Evolutionary conservation across 345 rosid species (phyloP).

Genomic region (Corchorus capsularis): DNA sequence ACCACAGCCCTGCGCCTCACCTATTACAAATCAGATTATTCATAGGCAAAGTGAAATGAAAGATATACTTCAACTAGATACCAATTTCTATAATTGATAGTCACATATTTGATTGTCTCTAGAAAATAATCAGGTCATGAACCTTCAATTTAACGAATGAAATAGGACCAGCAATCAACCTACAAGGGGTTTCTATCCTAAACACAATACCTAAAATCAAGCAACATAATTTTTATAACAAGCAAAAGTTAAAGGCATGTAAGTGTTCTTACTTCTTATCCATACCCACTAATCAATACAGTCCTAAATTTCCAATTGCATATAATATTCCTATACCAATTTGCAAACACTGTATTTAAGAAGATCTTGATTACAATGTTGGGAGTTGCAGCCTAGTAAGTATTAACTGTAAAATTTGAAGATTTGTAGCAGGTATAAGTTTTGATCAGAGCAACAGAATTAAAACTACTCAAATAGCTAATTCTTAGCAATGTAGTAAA

Average conservation of each 20-base stretch:
- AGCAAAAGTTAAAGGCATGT: neutral
- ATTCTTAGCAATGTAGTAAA: neutral
- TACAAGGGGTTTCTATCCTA: neutral
- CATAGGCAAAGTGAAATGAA: constrained; percentile 9
- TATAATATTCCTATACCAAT: neutral
- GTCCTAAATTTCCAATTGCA: neutral
- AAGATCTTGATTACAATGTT: neutral
- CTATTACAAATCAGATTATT: constrained; percentile 37
- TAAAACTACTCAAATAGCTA: neutral
- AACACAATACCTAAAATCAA: neutral
- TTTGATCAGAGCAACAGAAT: neutral
- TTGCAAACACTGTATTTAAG: neutral
- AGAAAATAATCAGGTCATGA: neutral
- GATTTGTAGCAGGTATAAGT: neutral
- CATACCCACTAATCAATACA: neutral
- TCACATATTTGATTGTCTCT: neutral
- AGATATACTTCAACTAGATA: neutral
- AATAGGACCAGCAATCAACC: constrained; percentile 5
- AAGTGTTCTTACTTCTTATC: neutral
- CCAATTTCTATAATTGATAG: neutral
- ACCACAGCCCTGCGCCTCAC: constrained; percentile 89
- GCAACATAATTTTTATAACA: neutral
- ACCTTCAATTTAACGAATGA: neutral
- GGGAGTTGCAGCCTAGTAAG: neutral
- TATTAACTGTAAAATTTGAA: neutral